A percentile compares a stretch with the other conserved stretches of the same genome.
These are phyloP conservation scores for Pseudocercospora cruenta DNA, from an alignment of 2,329 filamentous ascomycete genomes.

Conservation along the genomic window DNA sequence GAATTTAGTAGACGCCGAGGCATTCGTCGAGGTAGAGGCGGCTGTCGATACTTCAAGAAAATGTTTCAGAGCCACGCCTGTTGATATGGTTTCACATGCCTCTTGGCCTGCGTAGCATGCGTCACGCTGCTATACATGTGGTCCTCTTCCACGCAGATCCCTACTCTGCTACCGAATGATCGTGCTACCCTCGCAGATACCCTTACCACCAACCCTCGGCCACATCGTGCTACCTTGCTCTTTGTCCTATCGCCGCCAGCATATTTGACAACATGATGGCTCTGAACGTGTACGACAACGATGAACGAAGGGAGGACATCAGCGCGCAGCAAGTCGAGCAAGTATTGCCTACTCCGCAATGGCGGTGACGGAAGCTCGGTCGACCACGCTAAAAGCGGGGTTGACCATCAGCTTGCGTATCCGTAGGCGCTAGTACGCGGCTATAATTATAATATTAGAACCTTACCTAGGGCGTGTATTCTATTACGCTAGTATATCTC, in stretches of 20 bases:
- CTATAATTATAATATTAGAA: too few relatives aligned
- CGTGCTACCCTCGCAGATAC: not conserved
- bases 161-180: not conserved
- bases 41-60: not conserved
- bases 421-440: too few relatives aligned
- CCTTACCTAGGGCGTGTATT: too few relatives aligned
- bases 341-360: not conserved
- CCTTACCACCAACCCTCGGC: not conserved
- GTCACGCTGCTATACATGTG: not conserved
- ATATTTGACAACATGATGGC: not conserved
- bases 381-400: too few relatives aligned
- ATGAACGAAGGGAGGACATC: not conserved
- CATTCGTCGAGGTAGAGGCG: too few relatives aligned
- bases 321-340: not conserved
- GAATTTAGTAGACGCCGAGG: not conserved
- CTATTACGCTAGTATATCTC: too few relatives aligned
- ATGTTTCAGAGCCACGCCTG: not conserved
- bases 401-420: too few relatives aligned
- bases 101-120: not conserved
- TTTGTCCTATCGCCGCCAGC: not conserved
- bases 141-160: not conserved
- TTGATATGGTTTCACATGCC: not conserved
- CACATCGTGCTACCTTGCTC: not conserved
- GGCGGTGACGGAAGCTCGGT: too few relatives aligned
- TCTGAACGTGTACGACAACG: not conserved